Conservation (phyloP, 768 basidiomycete species). For the Clitopilus passeckerianus region DNA sequence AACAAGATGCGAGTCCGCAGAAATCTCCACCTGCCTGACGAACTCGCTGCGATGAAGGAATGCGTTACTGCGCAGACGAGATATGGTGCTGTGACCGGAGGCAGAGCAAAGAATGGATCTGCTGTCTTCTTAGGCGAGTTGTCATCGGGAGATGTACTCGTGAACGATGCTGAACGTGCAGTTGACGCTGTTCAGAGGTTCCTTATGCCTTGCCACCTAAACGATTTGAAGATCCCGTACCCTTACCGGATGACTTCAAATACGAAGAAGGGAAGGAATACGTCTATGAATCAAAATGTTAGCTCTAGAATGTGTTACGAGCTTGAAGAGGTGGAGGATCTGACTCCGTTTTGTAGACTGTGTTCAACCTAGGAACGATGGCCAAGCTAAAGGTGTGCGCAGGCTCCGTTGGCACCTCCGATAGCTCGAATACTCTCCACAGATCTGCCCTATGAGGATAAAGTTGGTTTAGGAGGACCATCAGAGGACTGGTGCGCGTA, state of each 20-base stretch:
- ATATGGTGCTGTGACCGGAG: slow-evolving; percentile 54
- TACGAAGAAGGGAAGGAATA: slow-evolving; percentile 59
- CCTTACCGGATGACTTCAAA: slow-evolving; percentile 45
- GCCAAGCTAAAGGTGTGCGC: slow-evolving; percentile 50
- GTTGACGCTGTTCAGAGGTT: slow-evolving; percentile 42
- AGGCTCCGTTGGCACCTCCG: no score
- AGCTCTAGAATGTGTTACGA: slow-evolving; percentile 14
- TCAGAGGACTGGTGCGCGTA: slow-evolving; percentile 62
- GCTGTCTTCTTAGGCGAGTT: slow-evolving; percentile 59
- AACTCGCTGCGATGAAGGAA: slow-evolving; percentile 34
- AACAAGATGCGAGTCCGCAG: not conserved
- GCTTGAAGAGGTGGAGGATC: not conserved
- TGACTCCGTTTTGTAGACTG: slow-evolving; percentile 35
- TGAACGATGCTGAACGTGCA: not conserved
- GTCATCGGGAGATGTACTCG: not conserved
- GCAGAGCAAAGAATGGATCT: slow-evolving; percentile 54
- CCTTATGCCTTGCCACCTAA: slow-evolving; percentile 66
- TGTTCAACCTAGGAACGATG: slow-evolving; percentile 60
- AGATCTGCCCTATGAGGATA: slow-evolving; percentile 50
- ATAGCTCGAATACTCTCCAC: not conserved
- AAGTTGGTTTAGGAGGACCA: slow-evolving; percentile 62
- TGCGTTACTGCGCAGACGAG: slow-evolving; percentile 48
- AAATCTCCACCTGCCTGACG: slow-evolving; percentile 49
- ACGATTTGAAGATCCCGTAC: slow-evolving; percentile 59
- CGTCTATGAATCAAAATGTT: slow-evolving; percentile 52